Evolutionary conservation across 1,284 basidiomycete species (phyloP).

Genomic region (Melanopsichium pennsylvanicum): DNA sequence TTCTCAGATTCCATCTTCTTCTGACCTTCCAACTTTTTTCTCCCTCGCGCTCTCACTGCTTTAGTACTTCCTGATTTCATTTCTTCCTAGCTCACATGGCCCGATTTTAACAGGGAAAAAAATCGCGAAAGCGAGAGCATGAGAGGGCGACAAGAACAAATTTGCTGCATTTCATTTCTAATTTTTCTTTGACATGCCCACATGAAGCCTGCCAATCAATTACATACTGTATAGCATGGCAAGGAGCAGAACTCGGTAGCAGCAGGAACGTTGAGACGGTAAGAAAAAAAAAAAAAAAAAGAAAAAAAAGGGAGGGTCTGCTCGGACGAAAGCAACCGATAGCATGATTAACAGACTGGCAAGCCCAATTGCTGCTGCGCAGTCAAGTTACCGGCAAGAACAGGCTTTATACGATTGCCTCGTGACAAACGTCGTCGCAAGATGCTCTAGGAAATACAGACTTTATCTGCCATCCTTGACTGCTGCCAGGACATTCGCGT

Average conservation of each 20-base stretch:
- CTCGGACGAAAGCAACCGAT: constrained; percentile 31
- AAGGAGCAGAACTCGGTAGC: neutral
- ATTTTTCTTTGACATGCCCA: constrained; percentile 1
- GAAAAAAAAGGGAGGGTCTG: constrained; percentile 1
- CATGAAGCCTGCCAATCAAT: too few species aligned
- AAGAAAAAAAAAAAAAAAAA: neutral
- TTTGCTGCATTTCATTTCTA: neutral
- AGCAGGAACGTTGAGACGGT: neutral
- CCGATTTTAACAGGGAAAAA: neutral
- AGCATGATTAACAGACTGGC: neutral
- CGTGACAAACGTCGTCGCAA: too few species aligned
- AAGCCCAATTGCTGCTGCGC: too few species aligned
- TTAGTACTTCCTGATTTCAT: neutral
- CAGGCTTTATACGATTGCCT: too few species aligned
- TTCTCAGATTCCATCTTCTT: neutral
- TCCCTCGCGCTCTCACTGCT: neutral
- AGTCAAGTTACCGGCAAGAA: too few species aligned
- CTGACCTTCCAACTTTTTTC: constrained; percentile 4
- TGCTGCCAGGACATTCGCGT: too few species aligned
- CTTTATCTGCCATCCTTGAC: too few species aligned
- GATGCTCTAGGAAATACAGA: too few species aligned
- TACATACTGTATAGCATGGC: too few species aligned
- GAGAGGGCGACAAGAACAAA: neutral
- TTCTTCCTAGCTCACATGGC: neutral
- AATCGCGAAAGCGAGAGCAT: too few species aligned